Percentiles rank a stretch among this genome's conserved stretches.
Conservation (phyloP, 1,284 basidiomycete species). For the Pyrrhoderma noxium region DNA sequence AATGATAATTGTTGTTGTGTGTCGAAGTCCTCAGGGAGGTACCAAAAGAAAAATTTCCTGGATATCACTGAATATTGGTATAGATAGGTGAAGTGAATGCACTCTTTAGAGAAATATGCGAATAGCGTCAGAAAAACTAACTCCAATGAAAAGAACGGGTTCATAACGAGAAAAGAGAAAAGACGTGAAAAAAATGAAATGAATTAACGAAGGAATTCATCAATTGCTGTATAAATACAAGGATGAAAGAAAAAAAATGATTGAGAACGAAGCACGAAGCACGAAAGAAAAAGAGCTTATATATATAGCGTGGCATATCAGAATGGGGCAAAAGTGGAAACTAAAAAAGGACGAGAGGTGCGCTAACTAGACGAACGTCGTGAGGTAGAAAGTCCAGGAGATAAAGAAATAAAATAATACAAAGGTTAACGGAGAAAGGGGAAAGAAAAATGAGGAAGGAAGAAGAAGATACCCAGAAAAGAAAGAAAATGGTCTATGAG, state of each 20-base stretch:
- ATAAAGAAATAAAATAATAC: too few relatives aligned
- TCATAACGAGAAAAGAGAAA: background rate
- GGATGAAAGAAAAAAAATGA: background rate
- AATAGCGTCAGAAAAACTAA: background rate
- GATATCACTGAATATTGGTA: too few relatives aligned
- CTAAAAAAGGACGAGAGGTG: slow-evolving; percentile 1
- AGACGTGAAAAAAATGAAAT: background rate
- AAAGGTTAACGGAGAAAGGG: background rate
- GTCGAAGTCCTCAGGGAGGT: too few relatives aligned
- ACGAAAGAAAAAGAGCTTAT: too few relatives aligned
- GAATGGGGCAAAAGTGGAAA: background rate
- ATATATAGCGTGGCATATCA: too few relatives aligned
- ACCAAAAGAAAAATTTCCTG: too few relatives aligned
- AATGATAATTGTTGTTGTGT: too few relatives aligned
- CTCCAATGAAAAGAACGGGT: slow-evolving; percentile 1
- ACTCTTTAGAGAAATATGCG: too few relatives aligned
- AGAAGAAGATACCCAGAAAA: background rate
- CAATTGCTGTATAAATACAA: slow-evolving; percentile 9
- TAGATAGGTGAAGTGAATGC: too few relatives aligned
- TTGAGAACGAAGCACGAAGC: background rate
- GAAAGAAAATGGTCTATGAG: background rate
- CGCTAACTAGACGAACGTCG: background rate
- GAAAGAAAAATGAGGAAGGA: background rate
- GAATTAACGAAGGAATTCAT: slow-evolving; percentile 4
- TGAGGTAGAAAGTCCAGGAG: too few relatives aligned